phyloP scores from a whole-genome alignment of 345 rosid genomes.

The Lagerstroemia speciosa region DNA sequence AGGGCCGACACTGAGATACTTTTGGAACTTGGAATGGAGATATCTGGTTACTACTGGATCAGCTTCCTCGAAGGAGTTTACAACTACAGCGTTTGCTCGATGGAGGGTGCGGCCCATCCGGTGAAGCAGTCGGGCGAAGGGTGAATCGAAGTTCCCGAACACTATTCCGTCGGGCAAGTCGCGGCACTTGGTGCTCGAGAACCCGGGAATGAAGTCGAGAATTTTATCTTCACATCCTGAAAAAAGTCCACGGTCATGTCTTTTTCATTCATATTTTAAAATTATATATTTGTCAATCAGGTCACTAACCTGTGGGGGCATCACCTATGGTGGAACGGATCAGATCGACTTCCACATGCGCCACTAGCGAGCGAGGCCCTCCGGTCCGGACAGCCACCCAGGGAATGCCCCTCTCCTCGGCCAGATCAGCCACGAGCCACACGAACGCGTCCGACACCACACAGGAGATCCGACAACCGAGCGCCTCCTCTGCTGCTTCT shows the following conservation, averaged over 20 bases:
- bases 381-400: constrained; percentile 42
- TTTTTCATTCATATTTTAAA: no score
- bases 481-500: constrained; percentile 13
- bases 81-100: constrained; percentile 26
- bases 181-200: constrained; percentile 14
- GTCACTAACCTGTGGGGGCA: no score
- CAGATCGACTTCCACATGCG: constrained; percentile 31
- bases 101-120: constrained; percentile 27
- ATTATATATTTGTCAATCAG: no score
- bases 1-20: constrained; percentile 34
- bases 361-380: constrained; percentile 29
- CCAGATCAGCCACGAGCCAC: constrained; percentile 24
- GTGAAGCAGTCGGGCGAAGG: constrained; percentile 19
- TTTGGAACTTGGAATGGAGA: constrained; percentile 23
- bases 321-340: not conserved
- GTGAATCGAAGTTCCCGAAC: constrained; percentile 1
- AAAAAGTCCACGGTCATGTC: not conserved
- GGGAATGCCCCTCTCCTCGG: constrained; percentile 20
- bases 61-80: constrained; percentile 32
- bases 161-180: constrained; percentile 29
- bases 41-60: constrained; percentile 15
- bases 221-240: constrained; percentile 22
- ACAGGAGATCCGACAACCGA: constrained; percentile 16
- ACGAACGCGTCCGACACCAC: constrained; percentile 37
- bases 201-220: constrained; percentile 31